Base-by-base conservation (phyloP, 179 eudicot genomes). In the Drosera spatulata region DNA sequence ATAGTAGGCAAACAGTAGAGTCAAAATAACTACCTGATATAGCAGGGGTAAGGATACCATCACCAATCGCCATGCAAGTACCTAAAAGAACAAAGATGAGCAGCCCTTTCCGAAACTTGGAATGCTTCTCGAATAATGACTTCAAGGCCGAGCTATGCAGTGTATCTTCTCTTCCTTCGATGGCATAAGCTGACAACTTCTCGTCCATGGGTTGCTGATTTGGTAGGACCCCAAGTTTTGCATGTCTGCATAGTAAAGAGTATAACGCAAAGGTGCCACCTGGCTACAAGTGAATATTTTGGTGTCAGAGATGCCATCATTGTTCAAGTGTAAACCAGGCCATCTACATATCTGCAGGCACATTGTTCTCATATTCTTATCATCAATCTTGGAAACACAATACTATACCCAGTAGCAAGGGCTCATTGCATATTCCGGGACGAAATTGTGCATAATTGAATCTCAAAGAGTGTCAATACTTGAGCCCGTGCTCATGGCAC, bases 261-360 rank as follows among this genome's bases (percentile, higher is more conserved):
- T 84, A 84, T 60, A 82, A 60, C 37, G 87, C 91, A 69, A 85
- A 85, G 39, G 87, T 85, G 11, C 91, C 91, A 62, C 91, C 91
- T 85, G 80, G 74, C 61, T 64, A 79, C 38, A 61, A 66, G 51
- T 41, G 54, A 66, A 50, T 67, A 1, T 10, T 22, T 15, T 45
- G 37, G 53, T 50, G 4, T 10, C n/a, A 11, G 22, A 11, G 11
- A n/a, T 15, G 11, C 13, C 13, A 5, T 7, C 13, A 4, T 50
- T 45, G 8, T 45, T 45, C 49, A 22, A 22, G 33, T 1, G 33
- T 22, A 22, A 0, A 22, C 33, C 33, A 22, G 33, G 1, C 33
- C 1, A 22, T 1, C 33, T 22, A 22, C 33, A 22, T 22, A 22
- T 22, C 33, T 22, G 33, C 33, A 22, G 33, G 33, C 33, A 22